Conservation (phyloP, 768 basidiomycete species). For the Trametes maxima region DNA sequence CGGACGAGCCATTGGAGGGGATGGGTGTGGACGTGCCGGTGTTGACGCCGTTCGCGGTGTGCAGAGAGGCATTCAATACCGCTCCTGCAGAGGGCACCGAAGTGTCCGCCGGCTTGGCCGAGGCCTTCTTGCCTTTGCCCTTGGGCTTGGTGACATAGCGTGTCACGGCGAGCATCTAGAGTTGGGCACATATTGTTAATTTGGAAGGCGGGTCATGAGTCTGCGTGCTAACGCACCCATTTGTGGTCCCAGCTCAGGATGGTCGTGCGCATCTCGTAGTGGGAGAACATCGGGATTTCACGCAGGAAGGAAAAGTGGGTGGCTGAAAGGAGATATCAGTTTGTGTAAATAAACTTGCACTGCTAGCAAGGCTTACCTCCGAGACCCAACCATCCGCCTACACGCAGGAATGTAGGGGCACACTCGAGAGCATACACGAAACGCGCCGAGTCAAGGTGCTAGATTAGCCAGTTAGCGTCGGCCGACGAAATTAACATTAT, state of each 20-base stretch:
- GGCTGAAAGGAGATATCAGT: conserved; percentile 37
- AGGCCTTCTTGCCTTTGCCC: conserved; percentile 26
- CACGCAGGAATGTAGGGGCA: conserved; percentile 60
- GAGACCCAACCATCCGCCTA: conserved; percentile 65
- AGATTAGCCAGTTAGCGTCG: background rate
- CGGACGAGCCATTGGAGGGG: conserved; percentile 6
- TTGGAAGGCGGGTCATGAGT: background rate
- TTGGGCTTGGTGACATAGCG: conserved; percentile 64
- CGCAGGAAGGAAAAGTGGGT: conserved; percentile 70
- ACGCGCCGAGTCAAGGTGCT: conserved; percentile 40
- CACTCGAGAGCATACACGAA: conserved; percentile 49
- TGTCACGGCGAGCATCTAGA: conserved; percentile 61
- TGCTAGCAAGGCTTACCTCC: conserved; percentile 37
- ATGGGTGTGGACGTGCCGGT: conserved; percentile 21
- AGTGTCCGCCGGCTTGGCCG: background rate
- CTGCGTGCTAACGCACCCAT: conserved; percentile 54
- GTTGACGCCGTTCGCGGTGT: conserved; percentile 38
- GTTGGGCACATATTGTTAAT: background rate
- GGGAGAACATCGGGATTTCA: conserved; percentile 65
- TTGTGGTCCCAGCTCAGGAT: conserved; percentile 74
- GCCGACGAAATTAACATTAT: background rate
- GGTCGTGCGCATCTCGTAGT: conserved; percentile 61
- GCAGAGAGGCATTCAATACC: conserved; percentile 33
- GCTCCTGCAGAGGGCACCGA: conserved; percentile 17
- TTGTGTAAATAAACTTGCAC: background rate